Evolutionary conservation across 2,329 filamentous ascomycete genomes (phyloP).

Genomic region (Gyromitra esculenta): DNA sequence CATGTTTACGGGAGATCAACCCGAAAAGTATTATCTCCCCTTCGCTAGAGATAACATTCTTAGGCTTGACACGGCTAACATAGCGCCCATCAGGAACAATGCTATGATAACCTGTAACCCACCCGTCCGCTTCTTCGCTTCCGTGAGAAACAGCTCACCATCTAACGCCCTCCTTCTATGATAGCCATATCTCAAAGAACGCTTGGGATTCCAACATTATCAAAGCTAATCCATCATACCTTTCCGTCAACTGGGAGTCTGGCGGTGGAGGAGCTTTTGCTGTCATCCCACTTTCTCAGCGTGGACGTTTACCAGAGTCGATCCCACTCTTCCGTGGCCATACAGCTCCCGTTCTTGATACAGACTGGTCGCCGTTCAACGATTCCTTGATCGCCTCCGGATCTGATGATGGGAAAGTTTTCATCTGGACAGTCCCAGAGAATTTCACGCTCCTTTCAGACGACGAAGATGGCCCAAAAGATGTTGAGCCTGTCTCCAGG

Average conservation of each 20-base stretch:
- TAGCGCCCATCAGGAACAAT: constrained; percentile 74
- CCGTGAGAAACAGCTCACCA: constrained; percentile 9
- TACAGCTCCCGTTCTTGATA: constrained; percentile 94
- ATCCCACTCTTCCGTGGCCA: constrained; percentile 96
- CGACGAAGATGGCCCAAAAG: constrained; percentile 78
- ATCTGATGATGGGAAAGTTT: constrained; percentile 96
- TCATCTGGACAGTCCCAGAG: constrained; percentile 93
- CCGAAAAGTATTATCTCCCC: constrained; percentile 71
- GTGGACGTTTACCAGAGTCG: constrained; percentile 87
- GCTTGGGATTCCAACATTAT: constrained; percentile 99
- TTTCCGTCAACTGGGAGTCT: constrained; percentile 98
- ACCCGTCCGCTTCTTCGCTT: constrained; percentile 21
- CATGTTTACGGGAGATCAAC: constrained; percentile 98
- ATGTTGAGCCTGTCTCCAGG: constrained; percentile 82
- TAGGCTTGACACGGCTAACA: constrained; percentile 38
- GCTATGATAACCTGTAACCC: constrained; percentile 85
- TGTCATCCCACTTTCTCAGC: constrained; percentile 89
- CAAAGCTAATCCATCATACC: constrained; percentile 96
- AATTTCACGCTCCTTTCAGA: constrained; percentile 86
- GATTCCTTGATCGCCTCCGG: constrained; percentile 91
- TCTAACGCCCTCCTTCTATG: constrained; percentile 22
- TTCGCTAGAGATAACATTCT: background rate
- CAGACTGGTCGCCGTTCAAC: constrained; percentile 98
- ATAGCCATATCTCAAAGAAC: constrained; percentile 86
- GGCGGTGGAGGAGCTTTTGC: constrained; percentile 96